Percentiles rank a stretch among this genome's conserved stretches.
Conservation (phyloP, 2,329 filamentous ascomycete species). For the Cladophialophora carrionii region DNA sequence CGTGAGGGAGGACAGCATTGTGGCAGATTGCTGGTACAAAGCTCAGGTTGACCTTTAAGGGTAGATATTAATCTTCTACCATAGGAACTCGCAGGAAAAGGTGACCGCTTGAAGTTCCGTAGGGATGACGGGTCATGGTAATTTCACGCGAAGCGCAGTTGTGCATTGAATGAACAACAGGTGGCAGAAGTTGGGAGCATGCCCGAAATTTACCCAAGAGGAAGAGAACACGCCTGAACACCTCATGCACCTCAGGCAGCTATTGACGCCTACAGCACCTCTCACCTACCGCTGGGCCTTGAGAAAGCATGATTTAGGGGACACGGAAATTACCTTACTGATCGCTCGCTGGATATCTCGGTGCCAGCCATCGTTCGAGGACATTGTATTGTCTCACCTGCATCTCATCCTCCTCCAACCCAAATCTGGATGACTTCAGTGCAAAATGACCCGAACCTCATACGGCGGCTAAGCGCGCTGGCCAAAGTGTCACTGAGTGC, state of each 20-base stretch:
- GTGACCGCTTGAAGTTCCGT: not conserved
- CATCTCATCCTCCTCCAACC: not conserved
- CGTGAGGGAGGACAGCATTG: constrained; percentile 70
- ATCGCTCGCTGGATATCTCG: not conserved
- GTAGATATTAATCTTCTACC: not conserved
- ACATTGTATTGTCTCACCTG: not conserved
- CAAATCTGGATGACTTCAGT: not conserved
- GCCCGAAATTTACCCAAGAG: constrained; percentile 5
- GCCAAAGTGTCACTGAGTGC: not conserved
- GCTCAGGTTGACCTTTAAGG: not conserved
- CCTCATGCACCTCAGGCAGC: too few relatives aligned
- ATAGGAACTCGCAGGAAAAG: not conserved
- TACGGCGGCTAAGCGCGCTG: not conserved
- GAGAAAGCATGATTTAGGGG: not conserved
- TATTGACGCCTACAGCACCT: too few relatives aligned
- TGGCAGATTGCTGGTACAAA: constrained; percentile 1
- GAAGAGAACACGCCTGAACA: not conserved
- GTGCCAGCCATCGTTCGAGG: not conserved
- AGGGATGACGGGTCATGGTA: not conserved
- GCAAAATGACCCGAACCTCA: not conserved
- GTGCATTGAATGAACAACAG: constrained; percentile 8
- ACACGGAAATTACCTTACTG: not conserved
- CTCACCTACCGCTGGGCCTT: not conserved
- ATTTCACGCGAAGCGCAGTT: not conserved
- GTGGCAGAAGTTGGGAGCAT: constrained; percentile 9